Conservation (phyloP, 2,329 filamentous ascomycete species). For the Fusarium sp. region DNA sequence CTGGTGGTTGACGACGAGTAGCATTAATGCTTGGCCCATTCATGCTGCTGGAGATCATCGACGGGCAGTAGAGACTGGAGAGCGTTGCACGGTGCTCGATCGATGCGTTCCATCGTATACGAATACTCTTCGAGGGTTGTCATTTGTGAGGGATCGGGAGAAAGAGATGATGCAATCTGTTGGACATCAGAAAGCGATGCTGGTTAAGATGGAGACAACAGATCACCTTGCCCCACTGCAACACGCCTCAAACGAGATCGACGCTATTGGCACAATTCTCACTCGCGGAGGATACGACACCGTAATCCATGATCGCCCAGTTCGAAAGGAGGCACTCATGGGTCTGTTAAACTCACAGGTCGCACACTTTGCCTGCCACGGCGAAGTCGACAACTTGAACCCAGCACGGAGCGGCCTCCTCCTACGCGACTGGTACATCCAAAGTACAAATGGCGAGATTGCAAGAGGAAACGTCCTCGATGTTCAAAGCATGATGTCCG, state of each 20-base stretch:
- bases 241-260: background rate
- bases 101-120: background rate
- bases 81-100: background rate
- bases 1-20: background rate
- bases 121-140: background rate
- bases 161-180: rapidly evolving
- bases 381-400: background rate
- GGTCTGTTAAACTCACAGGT: background rate
- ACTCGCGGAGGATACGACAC: background rate
- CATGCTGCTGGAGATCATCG: background rate
- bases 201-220: background rate
- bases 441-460: background rate
- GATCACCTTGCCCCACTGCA: background rate
- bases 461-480: background rate
- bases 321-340: background rate
- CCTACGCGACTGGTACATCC: background rate
- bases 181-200: background rate
- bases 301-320: background rate
- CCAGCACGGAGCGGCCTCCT: background rate
- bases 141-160: background rate
- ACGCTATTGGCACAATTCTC: background rate
- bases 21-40: background rate
- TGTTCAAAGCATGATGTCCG: background rate
- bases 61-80: background rate
- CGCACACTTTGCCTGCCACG: background rate